Evolutionary conservation across 2,329 filamentous ascomycete genomes (phyloP).

Genomic region (Hymenoscyphus albidus): DNA sequence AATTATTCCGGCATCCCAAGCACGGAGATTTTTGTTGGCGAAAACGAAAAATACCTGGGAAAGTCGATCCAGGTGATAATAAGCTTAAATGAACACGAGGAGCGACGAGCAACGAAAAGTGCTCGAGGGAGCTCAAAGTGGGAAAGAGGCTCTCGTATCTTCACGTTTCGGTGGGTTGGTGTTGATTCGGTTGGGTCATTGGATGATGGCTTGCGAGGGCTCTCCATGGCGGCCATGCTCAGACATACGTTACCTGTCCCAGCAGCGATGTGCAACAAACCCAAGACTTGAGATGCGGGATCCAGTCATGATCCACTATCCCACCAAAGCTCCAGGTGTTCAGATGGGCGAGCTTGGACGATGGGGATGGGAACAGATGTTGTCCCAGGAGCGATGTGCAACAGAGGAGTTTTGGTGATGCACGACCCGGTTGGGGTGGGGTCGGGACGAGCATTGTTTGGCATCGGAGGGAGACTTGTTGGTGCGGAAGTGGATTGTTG

Average conservation of each 20-base stretch:
- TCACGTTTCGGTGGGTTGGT: not conserved
- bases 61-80: not conserved
- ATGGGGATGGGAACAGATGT: not conserved
- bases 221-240: not conserved
- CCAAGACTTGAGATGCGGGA: not conserved
- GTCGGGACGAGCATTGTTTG: not conserved
- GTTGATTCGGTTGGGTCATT: not conserved
- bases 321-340: not conserved
- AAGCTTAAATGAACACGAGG: slow-evolving; percentile 3
- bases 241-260: slow-evolving; percentile 3
- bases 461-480: not conserved
- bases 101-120: not conserved
- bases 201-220: not conserved
- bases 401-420: not conserved
- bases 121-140: not conserved
- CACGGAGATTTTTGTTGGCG: not conserved
- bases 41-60: not conserved
- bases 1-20: too few species aligned
- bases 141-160: not conserved
- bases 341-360: not conserved
- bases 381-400: slow-evolving; percentile 1
- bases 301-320: not conserved
- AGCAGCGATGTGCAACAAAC: slow-evolving; percentile 2
- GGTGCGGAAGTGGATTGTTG: not conserved
- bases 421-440: not conserved